Base-by-base conservation (phyloP, 73 alveolate genomes). In the Durusdinium trenchii region DNA sequence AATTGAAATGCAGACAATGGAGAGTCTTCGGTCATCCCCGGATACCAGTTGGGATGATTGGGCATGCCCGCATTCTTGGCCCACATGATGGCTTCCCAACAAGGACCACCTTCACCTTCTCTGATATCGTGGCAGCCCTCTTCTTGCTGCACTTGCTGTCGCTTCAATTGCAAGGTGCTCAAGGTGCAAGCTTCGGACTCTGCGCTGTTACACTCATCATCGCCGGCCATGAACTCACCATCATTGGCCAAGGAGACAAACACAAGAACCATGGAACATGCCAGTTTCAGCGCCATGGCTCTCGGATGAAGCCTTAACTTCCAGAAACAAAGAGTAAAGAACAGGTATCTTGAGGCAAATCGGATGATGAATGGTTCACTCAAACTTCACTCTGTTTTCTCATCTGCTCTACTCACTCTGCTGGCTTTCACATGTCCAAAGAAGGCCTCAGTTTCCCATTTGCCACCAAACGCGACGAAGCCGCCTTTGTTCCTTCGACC, bases 71-170 rank as follows among this genome's bases (percentile, higher is more conserved):
- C 98, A 36, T 69, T 69, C 87, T 91, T 91, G 98, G 57, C 87
- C 98, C 98, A 91, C 98, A 69, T 67, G 75, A 91, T 91, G 60
- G 98, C 98, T 43, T 90, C 71, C 91, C 91, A 81, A 50, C 91
- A 81, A 7, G 91, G 71, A 47, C 91, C 91, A 48, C 71, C 67
- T 30, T 81, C 91, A 48, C 91, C 69, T 6, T 81, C 91, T 20
- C 35, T 81, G 71, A 81, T 35, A 35, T 81, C 91, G 50, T 81
- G 91, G 69, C 91, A 81, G 48, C 91, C 91, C 47, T 81, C 91
- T 9, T 81, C 91, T 12, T 81, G 91, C 45, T 30, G 48, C 51
- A 14, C 89, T 46, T 78, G 42, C n/a, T 35, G 46, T 12, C 71
- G 67, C 12, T 50, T 81, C 91, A 81, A n/a, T 43, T 81, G 91